Evolutionary conservation across 441 rosid genomes (phyloP).

Genomic region (Gossypium trilobum): DNA sequence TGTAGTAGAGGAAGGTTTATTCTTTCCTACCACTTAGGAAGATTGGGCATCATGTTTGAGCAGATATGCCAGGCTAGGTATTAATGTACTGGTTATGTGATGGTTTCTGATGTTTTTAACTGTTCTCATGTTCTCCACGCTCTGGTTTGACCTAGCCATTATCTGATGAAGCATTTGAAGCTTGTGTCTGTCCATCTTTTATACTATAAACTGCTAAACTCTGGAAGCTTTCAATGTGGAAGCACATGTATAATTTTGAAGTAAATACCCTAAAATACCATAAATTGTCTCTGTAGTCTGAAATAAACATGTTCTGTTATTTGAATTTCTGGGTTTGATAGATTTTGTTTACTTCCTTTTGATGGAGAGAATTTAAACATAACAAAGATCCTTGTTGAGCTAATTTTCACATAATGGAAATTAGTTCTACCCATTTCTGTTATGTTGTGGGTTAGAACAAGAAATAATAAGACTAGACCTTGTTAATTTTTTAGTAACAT

Average conservation of each 20-base stretch:
- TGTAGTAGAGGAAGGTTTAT: background rate
- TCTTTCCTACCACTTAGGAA: background rate
- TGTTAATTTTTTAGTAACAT: background rate
- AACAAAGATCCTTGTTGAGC: background rate
- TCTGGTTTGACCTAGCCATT: background rate
- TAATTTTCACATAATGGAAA: background rate
- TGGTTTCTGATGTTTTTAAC: background rate
- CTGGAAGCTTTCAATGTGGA: background rate
- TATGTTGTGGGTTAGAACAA: background rate
- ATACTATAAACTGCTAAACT: background rate
- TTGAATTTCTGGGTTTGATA: slow-evolving; percentile 4
- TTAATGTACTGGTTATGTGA: background rate
- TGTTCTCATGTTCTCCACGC: background rate
- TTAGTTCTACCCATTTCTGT: background rate
- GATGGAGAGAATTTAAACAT: background rate
- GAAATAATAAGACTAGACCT: background rate
- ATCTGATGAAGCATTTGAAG: background rate
- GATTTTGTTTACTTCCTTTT: background rate
- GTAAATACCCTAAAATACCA: background rate
- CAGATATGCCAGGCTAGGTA: background rate
- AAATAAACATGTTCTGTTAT: background rate
- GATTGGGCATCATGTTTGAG: background rate
- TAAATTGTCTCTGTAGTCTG: background rate
- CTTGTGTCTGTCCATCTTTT: background rate
- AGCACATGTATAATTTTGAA: background rate